Evolutionary conservation across 805 yeast genomes (phyloP), one percentile per base, ranked within the genome.

Genomic region (Wickerhamiella bombiphila): DNA sequence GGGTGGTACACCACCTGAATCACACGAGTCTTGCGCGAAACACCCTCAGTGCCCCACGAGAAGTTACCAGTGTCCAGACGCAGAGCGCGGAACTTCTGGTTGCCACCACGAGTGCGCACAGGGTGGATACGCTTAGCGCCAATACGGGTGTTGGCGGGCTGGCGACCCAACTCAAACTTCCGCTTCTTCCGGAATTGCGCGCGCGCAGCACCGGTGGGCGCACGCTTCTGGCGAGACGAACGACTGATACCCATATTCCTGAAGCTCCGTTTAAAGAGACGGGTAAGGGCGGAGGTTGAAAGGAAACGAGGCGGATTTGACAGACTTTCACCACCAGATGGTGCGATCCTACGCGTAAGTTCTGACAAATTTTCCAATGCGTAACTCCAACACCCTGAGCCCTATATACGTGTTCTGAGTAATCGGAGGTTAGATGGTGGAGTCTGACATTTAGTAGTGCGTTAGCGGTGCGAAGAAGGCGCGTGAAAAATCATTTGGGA

Each of bases 141-240:
- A 61, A 91, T 86, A 76, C 83, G 86, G 73, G 98, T 88, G 86
- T 80, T 85, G 64, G 98, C 94, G 60, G 95, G 77, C 76, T 91
- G 98, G 74, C 98, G 91, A 60, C 98, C 98, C 68, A 81, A 78
- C 74, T 88, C 98, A 66, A 91, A 88, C 93, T 88, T 91, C 78
- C 98, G 77, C 94, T 88, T 88, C 88, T 88, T 88, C 83, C 97
- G 88, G 94, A 78, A 82, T 72, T 85, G 94, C 70, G 97, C 97
- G 72, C 96, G 85, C 73, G 85, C 86, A 68, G 98, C 98, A 80
- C 98, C 98, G 65, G 98, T 86, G 70, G 93, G 94, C 61, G 96
- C 72, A 72, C 98, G 93, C 82, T 88, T 88, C 86, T 91, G 98
- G 74, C 96, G 95, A 70, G 98, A 88, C 77, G 91, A 97, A 77